Percentiles rank a stretch among this genome's conserved stretches.
Evolutionary conservation across 108 stramenopile genomes (phyloP).

Genomic region (Skeletonema tropicum): DNA sequence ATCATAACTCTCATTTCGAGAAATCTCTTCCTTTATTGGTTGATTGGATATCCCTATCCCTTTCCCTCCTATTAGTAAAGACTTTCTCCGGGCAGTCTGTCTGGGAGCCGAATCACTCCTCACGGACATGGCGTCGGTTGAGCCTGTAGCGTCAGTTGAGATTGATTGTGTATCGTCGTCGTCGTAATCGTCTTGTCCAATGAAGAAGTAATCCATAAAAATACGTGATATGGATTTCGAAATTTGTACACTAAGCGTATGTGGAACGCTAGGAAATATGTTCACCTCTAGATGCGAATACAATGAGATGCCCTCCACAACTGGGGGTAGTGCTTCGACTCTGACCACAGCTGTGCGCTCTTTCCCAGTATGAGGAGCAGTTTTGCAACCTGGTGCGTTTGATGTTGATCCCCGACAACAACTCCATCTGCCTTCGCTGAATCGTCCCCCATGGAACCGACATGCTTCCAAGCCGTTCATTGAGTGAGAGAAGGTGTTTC

Average conservation of each 20-base stretch:
- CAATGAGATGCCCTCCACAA: slow-evolving; percentile 47
- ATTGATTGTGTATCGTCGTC: slow-evolving; percentile 20
- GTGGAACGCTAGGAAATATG: slow-evolving; percentile 47
- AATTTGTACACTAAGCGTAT: slow-evolving; percentile 44
- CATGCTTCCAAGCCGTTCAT: slow-evolving; percentile 43
- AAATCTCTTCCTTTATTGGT: slow-evolving; percentile 1
- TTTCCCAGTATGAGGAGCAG: slow-evolving; percentile 56
- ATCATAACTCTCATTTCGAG: slow-evolving; percentile 9
- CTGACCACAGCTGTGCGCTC: slow-evolving; percentile 52
- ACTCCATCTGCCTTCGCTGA: slow-evolving; percentile 28
- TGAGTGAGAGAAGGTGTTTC: slow-evolving; percentile 43
- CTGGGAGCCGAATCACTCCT: slow-evolving; percentile 24
- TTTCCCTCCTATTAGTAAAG: slow-evolving; percentile 46
- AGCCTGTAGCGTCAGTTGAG: slow-evolving; percentile 25
- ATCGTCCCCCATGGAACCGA: slow-evolving; percentile 39
- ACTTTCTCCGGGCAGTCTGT: slow-evolving; percentile 20
- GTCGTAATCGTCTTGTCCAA: slow-evolving; percentile 34
- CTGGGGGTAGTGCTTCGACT: slow-evolving; percentile 46
- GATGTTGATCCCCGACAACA: slow-evolving; percentile 32
- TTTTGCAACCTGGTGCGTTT: slow-evolving; percentile 45
- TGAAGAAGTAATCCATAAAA: slow-evolving; percentile 50
- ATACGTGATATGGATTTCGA: slow-evolving; percentile 50
- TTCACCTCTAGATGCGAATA: slow-evolving; percentile 61
- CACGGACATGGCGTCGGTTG: slow-evolving; percentile 25
- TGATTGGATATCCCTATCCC: slow-evolving; percentile 13